These are phyloP conservation scores for Camellia sinensis DNA, from an alignment of 148 eudicot genomes.

Conservation along the genomic window DNA sequence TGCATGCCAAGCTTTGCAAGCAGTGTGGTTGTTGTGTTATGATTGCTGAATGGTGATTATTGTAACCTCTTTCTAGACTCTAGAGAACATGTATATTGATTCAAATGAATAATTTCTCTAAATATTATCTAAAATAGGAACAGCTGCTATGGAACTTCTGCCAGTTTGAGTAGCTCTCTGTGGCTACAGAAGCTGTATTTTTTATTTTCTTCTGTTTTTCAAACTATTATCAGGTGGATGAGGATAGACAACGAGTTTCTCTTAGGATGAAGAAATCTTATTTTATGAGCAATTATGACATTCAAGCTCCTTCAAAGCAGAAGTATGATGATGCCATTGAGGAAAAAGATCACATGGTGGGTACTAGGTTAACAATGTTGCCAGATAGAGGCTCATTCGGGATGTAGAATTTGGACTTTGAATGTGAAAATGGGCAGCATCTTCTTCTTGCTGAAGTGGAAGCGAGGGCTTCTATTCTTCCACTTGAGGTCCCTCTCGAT, in stretches of 20 bases:
- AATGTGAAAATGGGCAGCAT: conserved; percentile 34
- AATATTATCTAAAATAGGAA: neutral
- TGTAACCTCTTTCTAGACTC: neutral
- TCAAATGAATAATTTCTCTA: neutral
- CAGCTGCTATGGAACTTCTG: neutral
- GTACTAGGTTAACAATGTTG: conserved; percentile 11
- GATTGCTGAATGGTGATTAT: neutral
- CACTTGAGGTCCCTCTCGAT: conserved; percentile 79
- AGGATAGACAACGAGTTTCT: conserved; percentile 67
- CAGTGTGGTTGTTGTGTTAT: no score
- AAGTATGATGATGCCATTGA: conserved; percentile 25
- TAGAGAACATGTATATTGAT: neutral
- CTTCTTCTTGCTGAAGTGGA: conserved; percentile 56
- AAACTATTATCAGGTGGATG: conserved; percentile 51
- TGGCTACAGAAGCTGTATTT: conserved; percentile 3
- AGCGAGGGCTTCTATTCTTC: conserved; percentile 73
- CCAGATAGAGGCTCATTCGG: conserved; percentile 16
- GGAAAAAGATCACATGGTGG: conserved; percentile 25
- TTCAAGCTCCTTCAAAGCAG: conserved; percentile 23
- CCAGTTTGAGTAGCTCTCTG: neutral
- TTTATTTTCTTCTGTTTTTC: conserved; percentile 11
- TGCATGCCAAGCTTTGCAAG: neutral
- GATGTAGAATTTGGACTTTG: conserved; percentile 23
- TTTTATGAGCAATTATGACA: conserved; percentile 34
- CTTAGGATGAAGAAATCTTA: conserved; percentile 86